A percentile compares a stretch with the other conserved stretches of the same genome.
Conservation (phyloP, 2,329 filamentous ascomycete species). For the Allantophomopsis cytisporea region DNA sequence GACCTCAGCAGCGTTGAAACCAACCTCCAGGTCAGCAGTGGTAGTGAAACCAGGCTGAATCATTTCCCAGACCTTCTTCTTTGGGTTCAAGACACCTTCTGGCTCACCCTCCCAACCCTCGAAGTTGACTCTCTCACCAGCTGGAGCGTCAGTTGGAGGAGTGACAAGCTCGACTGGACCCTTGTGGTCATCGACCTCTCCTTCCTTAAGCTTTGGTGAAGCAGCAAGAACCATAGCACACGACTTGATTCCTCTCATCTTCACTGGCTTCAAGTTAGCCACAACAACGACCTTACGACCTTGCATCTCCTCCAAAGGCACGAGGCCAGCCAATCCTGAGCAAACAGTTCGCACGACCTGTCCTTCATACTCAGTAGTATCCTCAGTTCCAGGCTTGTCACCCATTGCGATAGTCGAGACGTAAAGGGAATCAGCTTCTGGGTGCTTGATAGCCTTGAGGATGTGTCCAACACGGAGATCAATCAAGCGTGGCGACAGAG, state of each 20-base stretch:
- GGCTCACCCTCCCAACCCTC: slow-evolving; percentile 91
- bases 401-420: slow-evolving; percentile 94
- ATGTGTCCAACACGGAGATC: slow-evolving; percentile 96
- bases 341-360: slow-evolving; percentile 91
- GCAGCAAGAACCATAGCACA: slow-evolving; percentile 90
- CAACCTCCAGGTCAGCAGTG: slow-evolving; percentile 66
- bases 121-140: slow-evolving; percentile 83
- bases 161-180: slow-evolving; percentile 85
- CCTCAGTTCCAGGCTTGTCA: slow-evolving; percentile 71
- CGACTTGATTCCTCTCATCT: slow-evolving; percentile 84
- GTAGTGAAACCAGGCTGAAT: slow-evolving; percentile 96
- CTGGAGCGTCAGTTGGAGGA: slow-evolving; percentile 64
- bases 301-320: slow-evolving; percentile 95
- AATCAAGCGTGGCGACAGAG: slow-evolving; percentile 73
- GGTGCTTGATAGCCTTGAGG: slow-evolving; percentile 88
- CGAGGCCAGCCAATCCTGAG: slow-evolving; percentile 85
- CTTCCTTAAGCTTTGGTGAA: slow-evolving; percentile 70
- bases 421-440: slow-evolving; percentile 90
- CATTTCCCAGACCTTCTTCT: slow-evolving; percentile 99
- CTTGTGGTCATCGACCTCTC: slow-evolving; percentile 73
- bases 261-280: slow-evolving; percentile 97
- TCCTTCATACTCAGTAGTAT: slow-evolving; percentile 84
- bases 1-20: slow-evolving; percentile 68
- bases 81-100: slow-evolving; percentile 88
- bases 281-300: slow-evolving; percentile 89